Evolutionary conservation across 257 asterid species (phyloP).

Genomic region (Ballota nigra): DNA sequence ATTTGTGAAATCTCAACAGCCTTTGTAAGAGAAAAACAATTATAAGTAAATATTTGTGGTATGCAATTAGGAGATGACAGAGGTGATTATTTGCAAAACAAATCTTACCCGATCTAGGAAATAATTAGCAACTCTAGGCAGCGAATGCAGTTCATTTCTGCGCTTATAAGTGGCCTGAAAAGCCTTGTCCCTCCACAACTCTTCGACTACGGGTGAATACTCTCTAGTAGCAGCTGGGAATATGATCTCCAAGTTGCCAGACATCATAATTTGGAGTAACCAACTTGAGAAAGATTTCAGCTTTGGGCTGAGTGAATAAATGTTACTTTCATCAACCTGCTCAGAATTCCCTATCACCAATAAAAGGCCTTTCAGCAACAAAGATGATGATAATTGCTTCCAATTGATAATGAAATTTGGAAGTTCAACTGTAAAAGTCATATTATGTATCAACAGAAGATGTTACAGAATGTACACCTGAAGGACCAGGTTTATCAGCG

Average conservation of each 20-base stretch:
- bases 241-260: conserved; percentile 76
- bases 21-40: conserved; percentile 30
- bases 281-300: conserved; percentile 67
- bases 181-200: conserved; percentile 66
- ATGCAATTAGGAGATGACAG: neutral
- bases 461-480: conserved; percentile 44
- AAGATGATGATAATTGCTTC: neutral
- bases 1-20: conserved; percentile 72
- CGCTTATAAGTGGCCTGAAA: conserved; percentile 77
- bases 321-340: conserved; percentile 40
- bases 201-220: conserved; percentile 68
- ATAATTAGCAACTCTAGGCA: conserved; percentile 77
- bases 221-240: conserved; percentile 90
- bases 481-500: conserved; percentile 56
- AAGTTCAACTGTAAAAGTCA: neutral
- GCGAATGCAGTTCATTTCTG: conserved; percentile 60
- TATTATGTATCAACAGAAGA: too few relatives aligned
- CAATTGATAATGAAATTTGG: neutral
- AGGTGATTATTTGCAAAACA: neutral
- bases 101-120: conserved; percentile 71
- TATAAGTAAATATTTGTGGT: neutral
- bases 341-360: conserved; percentile 44
- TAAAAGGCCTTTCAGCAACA: conserved; percentile 29
- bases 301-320: conserved; percentile 54
- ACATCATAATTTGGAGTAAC: conserved; percentile 63